Evolutionary conservation across 2,329 filamentous ascomycete genomes (phyloP), one percentile per base, ranked within the genome.

Genomic region (Fusarium tanahbumbuense): DNA sequence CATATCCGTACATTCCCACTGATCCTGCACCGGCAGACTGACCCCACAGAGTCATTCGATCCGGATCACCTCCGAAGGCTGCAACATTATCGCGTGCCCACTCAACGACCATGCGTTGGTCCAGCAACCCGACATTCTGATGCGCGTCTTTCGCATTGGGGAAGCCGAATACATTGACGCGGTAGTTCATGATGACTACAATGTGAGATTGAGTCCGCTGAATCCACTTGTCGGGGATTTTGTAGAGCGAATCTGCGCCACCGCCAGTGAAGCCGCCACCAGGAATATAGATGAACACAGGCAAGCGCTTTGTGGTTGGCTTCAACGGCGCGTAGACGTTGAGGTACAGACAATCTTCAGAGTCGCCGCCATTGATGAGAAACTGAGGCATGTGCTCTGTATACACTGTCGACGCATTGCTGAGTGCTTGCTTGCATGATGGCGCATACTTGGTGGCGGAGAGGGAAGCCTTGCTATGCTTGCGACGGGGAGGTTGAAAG

Each of bases 101-200:
- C 15, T 64, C 59, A 22, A 64, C 60, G 2, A 64, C 60, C 60
- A 64, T 64, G 28, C 60, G 59, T n/a, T 64, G 59, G 20, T 64
- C 60, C 0, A 64, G 49, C 3, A 64, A 4, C 2, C 60, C 60
- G 4, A 49, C 60, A 5, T 64, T 64, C 32, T 64, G 30, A 11
- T 57, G 59, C 2, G 60, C 60, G 22, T 53, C 44, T 10, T 49
- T 40, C 2, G 60, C 60, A 3, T 64, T 64, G 3, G 60, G 60
- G 6, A 64, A 64, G 6, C 60, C 60, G 15, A 64, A 64, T 6
- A 64, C 12, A 6, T 64, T 64, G 30, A 64, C 60, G 5, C 60
- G 59, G 5, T 64, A 64, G 30, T 64, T 64, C 60, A 64, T 64
- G 0, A 60, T 64, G 8, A 64, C 49, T 1, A 64, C 49, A 18